phyloP scores from a whole-genome alignment of 129 eudicot species.

The Helianthus tuberosus region DNA sequence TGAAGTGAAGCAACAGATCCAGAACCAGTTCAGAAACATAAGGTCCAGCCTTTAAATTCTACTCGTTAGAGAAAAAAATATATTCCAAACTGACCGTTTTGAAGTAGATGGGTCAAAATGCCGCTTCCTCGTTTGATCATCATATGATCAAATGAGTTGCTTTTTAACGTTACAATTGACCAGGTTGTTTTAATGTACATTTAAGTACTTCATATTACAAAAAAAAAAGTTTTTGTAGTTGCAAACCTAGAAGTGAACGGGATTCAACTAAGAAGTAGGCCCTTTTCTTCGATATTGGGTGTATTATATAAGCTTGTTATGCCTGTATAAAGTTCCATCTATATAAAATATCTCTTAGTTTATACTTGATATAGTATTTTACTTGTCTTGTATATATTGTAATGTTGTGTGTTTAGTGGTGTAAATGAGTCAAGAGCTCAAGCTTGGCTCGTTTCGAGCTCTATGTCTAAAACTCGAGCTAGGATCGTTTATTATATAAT shows the following conservation, averaged over 20 bases:
- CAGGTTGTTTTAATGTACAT: conserved; percentile 1
- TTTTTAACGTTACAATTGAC: neutral
- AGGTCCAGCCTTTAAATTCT: conserved; percentile 38
- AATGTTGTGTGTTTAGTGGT: neutral
- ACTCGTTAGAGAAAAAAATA: neutral
- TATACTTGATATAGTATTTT: too few relatives aligned
- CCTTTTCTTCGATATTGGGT: too few relatives aligned
- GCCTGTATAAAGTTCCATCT: too few relatives aligned
- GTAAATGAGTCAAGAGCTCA: too few relatives aligned
- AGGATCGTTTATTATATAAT: too few relatives aligned
- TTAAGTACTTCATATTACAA: neutral
- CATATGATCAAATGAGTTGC: neutral
- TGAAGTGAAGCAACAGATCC: conserved; percentile 75
- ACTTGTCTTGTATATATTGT: neutral
- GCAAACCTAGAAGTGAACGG: neutral
- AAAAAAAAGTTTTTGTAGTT: neutral
- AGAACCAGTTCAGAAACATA: conserved; percentile 74
- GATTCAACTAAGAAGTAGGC: too few relatives aligned
- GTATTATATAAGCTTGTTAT: too few relatives aligned
- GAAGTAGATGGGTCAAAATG: neutral
- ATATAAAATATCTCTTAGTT: too few relatives aligned
- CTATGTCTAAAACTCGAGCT: too few relatives aligned
- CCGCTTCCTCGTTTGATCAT: neutral
- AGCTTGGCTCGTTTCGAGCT: too few relatives aligned
- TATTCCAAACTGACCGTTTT: neutral